Evolutionary conservation across 768 basidiomycete genomes (phyloP), one percentile per base, ranked within the genome.

Genomic region (Melanogaster broomeanus): DNA sequence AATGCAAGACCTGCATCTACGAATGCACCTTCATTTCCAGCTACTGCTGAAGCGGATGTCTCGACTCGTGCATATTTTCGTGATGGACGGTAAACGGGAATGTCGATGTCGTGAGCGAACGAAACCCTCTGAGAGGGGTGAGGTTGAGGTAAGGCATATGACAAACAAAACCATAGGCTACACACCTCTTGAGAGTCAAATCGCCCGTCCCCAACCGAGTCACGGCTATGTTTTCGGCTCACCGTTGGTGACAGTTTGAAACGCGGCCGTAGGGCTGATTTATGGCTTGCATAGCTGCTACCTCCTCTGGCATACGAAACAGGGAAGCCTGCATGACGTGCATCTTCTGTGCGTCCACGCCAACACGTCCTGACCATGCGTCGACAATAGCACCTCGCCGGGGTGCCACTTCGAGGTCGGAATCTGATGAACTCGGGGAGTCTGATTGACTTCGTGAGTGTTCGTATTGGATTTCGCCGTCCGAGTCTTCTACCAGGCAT

Each of bases 321-420:
- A 96, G 72, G 30, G 89, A 87, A 0, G 89, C 84, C 62, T 96
- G 93, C 93, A 96, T 96, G 48, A 95, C 90, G 61, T 93, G 89
- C 78, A 94, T 84, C 71, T 85, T 87, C 67, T 91, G 90, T 13
- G 86, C 79, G 65, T 95, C 91, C n/a, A 94, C 75, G 6, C 88
- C 87, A 24, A 86, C 66, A 45, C 82, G 82, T 42, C 85, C 78
- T 13, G 85, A 83, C 87, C 89, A 90, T 34, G 88, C 82, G 48
- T 83, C 81, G 39, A 83, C 74, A 6, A 77, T 76, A 6, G 80
- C 70, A 52, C 83, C 69, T 7, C 65, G 69, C 45, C 44, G 43
- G 18, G 34, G 65, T 24, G 40, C 44, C 28, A 16, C 52, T 21
- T 57, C 63, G 0, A 52, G 41, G 22, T 65, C 66, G 25, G 65